Evolutionary conservation across 768 basidiomycete species (phyloP).

Genomic region (Vararia minispora): DNA sequence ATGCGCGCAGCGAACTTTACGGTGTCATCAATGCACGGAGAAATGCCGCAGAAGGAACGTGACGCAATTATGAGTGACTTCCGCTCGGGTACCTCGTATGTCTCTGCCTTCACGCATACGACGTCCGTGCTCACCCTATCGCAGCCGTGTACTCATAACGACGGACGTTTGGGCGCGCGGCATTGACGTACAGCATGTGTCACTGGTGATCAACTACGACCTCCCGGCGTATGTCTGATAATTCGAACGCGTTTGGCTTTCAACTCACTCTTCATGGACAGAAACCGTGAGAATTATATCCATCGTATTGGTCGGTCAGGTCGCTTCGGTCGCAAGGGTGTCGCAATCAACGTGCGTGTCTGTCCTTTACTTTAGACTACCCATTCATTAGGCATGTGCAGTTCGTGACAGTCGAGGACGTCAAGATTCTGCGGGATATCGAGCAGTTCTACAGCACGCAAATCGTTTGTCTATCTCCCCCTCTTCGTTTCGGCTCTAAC

Average conservation of each 20-base stretch:
- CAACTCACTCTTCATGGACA: slow-evolving; percentile 19
- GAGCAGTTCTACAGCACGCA: slow-evolving; percentile 98
- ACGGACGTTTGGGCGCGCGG: slow-evolving; percentile 98
- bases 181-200: slow-evolving; percentile 97
- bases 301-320: slow-evolving; percentile 99
- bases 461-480: slow-evolving; percentile 43
- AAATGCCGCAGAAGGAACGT: slow-evolving; percentile 92
- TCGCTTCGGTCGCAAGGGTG: slow-evolving; percentile 98
- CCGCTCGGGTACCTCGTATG: slow-evolving; percentile 84
- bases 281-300: slow-evolving; percentile 98
- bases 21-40: slow-evolving; percentile 91
- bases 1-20: slow-evolving; percentile 99
- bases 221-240: slow-evolving; percentile 67
- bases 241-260: slow-evolving; percentile 2
- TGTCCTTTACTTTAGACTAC: not conserved
- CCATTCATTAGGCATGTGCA: slow-evolving; percentile 19
- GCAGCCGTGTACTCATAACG: slow-evolving; percentile 85
- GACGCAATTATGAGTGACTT: slow-evolving; percentile 97
- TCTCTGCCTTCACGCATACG: slow-evolving; percentile 13
- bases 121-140: slow-evolving; percentile 7
- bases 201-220: slow-evolving; percentile 95
- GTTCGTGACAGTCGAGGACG: slow-evolving; percentile 94
- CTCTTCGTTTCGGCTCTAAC: slow-evolving; percentile 14
- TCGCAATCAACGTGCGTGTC: slow-evolving; percentile 86
- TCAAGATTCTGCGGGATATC: slow-evolving; percentile 93